Evolutionary conservation across 2,329 filamentous ascomycete genomes (phyloP).

Genomic region (Colletotrichum sansevieriae): DNA sequence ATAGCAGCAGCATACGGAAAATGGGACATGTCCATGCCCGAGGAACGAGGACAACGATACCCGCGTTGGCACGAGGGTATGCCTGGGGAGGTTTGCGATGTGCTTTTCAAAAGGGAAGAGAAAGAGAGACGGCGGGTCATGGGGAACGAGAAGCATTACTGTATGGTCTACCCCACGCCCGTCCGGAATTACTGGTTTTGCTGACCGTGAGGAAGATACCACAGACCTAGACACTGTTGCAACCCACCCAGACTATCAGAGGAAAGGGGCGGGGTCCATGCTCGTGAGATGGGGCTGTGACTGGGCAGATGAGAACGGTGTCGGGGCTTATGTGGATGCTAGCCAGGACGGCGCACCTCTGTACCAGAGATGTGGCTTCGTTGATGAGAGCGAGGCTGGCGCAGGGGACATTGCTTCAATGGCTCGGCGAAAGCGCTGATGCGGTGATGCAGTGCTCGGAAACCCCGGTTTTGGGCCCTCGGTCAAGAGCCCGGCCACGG

Average conservation of each 20-base stretch:
- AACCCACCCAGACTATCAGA: conserved; percentile 46
- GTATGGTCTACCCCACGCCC: no score
- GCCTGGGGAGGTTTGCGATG: no score
- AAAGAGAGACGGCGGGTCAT: no score
- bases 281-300: conserved; percentile 46
- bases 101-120: no score
- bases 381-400: conserved; percentile 20
- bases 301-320: conserved; percentile 42
- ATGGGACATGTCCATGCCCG: no score
- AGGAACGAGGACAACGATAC: no score
- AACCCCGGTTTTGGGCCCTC: not conserved
- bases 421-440: conserved; percentile 8
- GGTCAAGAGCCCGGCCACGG: not conserved
- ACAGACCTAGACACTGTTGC: conserved; percentile 46
- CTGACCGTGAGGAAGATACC: no score
- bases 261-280: conserved; percentile 45
- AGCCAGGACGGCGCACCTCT: conserved; percentile 32
- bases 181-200: no score
- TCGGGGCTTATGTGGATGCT: conserved; percentile 46
- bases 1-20: no score
- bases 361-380: conserved; percentile 28
- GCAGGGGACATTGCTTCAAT: conserved; percentile 3
- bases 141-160: no score
- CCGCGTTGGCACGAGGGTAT: no score
- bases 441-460: not conserved